These are phyloP conservation scores for Cytospora piceicola DNA, from an alignment of 2,329 filamentous ascomycete genomes.

Conservation along the genomic window DNA sequence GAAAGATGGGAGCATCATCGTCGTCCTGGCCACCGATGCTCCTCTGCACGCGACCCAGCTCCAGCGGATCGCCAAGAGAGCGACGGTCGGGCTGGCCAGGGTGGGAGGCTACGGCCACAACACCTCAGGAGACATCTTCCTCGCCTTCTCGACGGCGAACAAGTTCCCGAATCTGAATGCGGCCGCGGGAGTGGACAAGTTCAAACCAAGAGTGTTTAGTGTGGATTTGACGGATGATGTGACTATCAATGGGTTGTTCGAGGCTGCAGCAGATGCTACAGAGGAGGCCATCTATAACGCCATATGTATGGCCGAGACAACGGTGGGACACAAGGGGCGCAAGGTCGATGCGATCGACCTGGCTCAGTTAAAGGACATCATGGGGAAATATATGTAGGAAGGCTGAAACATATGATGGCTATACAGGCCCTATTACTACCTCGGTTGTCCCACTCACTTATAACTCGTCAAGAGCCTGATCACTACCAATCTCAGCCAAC, in stretches of 20 bases:
- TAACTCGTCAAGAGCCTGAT: slow-evolving; percentile 3
- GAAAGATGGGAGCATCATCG: slow-evolving; percentile 65
- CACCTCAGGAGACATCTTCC: slow-evolving; percentile 67
- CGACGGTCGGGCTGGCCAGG: slow-evolving; percentile 62
- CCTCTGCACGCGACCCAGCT: slow-evolving; percentile 44
- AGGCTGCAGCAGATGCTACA: slow-evolving; percentile 63
- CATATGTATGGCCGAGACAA: slow-evolving; percentile 63
- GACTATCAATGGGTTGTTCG: slow-evolving; percentile 64
- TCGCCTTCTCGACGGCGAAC: slow-evolving; percentile 68
- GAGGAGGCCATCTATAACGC: slow-evolving; percentile 71
- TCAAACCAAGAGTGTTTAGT: slow-evolving; percentile 41
- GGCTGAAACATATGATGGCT: no score
- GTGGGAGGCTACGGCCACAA: slow-evolving; percentile 67
- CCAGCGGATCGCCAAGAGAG: slow-evolving; percentile 38
- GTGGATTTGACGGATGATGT: slow-evolving; percentile 59
- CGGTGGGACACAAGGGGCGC: slow-evolving; percentile 56
- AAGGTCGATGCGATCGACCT: slow-evolving; percentile 56
- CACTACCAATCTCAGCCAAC: slow-evolving; percentile 4
- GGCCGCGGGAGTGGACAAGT: slow-evolving; percentile 46
- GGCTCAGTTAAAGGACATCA: slow-evolving; percentile 49
- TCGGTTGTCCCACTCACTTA: neutral
- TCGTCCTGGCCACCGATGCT: slow-evolving; percentile 57
- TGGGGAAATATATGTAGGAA: slow-evolving; percentile 43
- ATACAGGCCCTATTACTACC: no score
- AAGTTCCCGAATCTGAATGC: slow-evolving; percentile 44